Conservation (phyloP, 2,329 filamentous ascomycete species). For the Sclerotinia spermophila region DNA sequence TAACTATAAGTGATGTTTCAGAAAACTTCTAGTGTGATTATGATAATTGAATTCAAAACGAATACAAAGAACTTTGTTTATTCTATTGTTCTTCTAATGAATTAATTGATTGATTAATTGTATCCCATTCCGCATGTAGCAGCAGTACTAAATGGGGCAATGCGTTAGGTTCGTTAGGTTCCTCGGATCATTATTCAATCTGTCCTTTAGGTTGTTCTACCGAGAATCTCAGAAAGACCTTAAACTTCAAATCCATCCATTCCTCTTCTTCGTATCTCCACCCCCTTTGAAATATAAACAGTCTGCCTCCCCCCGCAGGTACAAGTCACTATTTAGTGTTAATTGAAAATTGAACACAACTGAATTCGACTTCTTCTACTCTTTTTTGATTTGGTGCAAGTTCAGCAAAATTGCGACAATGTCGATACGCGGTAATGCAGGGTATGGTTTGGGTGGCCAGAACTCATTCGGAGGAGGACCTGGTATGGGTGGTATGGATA, state of each 20-base stretch:
- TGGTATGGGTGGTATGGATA: slow-evolving; percentile 32
- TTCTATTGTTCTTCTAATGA: background rate
- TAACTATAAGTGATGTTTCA: background rate
- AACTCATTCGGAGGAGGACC: slow-evolving; percentile 38
- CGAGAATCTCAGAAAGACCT: slow-evolving; percentile 10
- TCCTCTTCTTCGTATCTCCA: slow-evolving; percentile 10
- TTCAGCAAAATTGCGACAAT: slow-evolving; percentile 41
- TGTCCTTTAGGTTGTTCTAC: slow-evolving; percentile 14
- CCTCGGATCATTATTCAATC: slow-evolving; percentile 4
- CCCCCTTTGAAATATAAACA: background rate
- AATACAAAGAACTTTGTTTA: background rate
- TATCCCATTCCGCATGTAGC: background rate
- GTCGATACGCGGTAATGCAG: slow-evolving; percentile 54
- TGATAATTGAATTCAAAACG: background rate
- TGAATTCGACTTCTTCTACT: background rate
- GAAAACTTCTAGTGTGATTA: background rate
- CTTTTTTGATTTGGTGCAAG: slow-evolving; percentile 27
- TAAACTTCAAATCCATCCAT: slow-evolving; percentile 11
- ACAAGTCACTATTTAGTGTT: background rate
- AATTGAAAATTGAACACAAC: slow-evolving; percentile 9
- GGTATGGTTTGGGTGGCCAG: slow-evolving; percentile 41
- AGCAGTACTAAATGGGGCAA: slow-evolving; percentile 7
- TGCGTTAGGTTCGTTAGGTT: background rate
- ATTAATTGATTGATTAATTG: background rate
- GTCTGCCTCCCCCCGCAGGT: background rate